Evolutionary conservation across 768 basidiomycete genomes (phyloP).

Genomic region (Amyloporia xantha): DNA sequence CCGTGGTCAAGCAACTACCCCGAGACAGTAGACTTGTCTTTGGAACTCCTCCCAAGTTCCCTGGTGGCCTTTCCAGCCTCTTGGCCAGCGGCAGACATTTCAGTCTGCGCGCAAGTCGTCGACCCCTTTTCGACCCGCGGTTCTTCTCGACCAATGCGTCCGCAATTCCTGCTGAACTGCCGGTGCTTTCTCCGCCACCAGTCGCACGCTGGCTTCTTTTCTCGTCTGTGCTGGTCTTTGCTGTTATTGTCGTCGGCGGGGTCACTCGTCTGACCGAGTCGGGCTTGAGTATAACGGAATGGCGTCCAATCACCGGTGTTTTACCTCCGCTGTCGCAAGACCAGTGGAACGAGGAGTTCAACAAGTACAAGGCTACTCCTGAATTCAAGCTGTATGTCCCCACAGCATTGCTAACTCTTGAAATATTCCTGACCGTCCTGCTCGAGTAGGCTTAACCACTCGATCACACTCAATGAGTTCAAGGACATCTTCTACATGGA

Average conservation of each 20-base stretch:
- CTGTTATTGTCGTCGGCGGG: slow-evolving; percentile 92
- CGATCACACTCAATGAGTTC: slow-evolving; percentile 84
- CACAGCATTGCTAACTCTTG: too few relatives aligned
- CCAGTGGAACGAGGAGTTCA: slow-evolving; percentile 85
- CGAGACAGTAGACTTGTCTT: not conserved
- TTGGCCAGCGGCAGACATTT: slow-evolving; percentile 5
- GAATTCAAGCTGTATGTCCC: slow-evolving; percentile 86
- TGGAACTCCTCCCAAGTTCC: not conserved
- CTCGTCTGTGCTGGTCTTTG: slow-evolving; percentile 82
- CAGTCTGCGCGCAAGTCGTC: slow-evolving; percentile 3
- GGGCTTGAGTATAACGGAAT: slow-evolving; percentile 96
- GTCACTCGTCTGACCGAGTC: slow-evolving; percentile 96
- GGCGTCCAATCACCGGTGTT: slow-evolving; percentile 87
- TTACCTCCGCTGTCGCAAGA: slow-evolving; percentile 71
- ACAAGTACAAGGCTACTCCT: slow-evolving; percentile 90
- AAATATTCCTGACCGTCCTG: not conserved
- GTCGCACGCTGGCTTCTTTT: slow-evolving; percentile 83
- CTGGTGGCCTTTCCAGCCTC: not conserved
- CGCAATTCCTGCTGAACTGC: slow-evolving; percentile 28
- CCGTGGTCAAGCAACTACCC: not conserved
- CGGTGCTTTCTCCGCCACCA: slow-evolving; percentile 55
- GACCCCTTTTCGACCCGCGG: slow-evolving; percentile 25
- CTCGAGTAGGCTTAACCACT: slow-evolving; percentile 72
- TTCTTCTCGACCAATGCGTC: slow-evolving; percentile 34
- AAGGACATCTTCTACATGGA: slow-evolving; percentile 98